Base-by-base conservation (phyloP, 2,329 filamentous ascomycete species). In the Mariannaea sp. region DNA sequence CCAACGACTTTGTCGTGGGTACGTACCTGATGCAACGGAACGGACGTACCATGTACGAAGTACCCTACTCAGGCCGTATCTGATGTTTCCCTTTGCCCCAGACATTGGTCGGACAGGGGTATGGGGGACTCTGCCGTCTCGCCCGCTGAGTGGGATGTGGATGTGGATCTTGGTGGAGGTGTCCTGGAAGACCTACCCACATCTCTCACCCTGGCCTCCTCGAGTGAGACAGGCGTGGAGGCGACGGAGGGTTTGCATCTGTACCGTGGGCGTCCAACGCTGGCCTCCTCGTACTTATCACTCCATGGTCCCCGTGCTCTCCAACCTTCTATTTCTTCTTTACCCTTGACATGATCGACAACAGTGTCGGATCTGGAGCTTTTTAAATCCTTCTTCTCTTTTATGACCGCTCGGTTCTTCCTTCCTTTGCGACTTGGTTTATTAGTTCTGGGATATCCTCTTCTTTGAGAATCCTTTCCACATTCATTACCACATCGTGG, bases 191-290 rank as follows among this genome's bases (percentile, higher is more conserved):
- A 32, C 6, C 29, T 58, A 60, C 60, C 65, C 63, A 57, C 59
- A 60, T 58, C 64, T 55, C 65, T 63, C 56, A 63, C 77, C 76
- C 76, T 73, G 69, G 71, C 59, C 55, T 52, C 49, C 42, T 74
- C 70, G 75, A 77, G 77, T 80, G 77, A 81, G 78, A 80, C 77
- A 78, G 68, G 61, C 74, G 73, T 73, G 73, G 72, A 71, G 67
- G 62, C 61, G 64, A 62, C 61, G 64, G 67, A 66, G 55, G 59
- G 55, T 62, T 65, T 62, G 59, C 48, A 65, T 57, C 53, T 66
- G 29, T 30, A 57, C 60, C 51, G 49, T 56, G 60, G 61, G 57
- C 49, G 57, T 74, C 74, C 71, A 75, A 72, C 71, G 53, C 56
- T 53, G 68, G 67, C 65, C 66, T 72, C 68, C 70, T 67, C 59